Evolutionary conservation across 2,329 filamentous ascomycete genomes (phyloP).

Genomic region (Penicillium sp.): DNA sequence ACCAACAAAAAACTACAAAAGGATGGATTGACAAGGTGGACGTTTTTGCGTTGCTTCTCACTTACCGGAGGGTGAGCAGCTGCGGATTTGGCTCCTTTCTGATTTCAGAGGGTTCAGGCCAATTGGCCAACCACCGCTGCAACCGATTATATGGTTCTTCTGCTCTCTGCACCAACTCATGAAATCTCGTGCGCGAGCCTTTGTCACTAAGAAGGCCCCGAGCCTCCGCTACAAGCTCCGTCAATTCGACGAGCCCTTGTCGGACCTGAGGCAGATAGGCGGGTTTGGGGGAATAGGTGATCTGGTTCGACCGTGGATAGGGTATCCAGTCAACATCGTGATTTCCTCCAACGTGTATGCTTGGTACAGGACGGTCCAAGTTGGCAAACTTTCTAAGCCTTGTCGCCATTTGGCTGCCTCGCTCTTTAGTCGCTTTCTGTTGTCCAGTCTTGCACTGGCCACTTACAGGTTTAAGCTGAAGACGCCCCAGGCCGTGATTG

Average conservation of each 20-base stretch:
- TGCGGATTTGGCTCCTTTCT: constrained; percentile 27
- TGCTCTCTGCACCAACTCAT: constrained; percentile 20
- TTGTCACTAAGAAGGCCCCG: constrained; percentile 27
- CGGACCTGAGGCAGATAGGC: constrained; percentile 29
- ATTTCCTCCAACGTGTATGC: constrained; percentile 14
- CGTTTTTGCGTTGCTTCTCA: too few species aligned
- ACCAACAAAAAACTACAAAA: neutral
- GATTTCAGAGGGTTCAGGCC: constrained; percentile 18
- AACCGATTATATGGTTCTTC: constrained; percentile 21
- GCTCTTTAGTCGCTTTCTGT: constrained; percentile 8
- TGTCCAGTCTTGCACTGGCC: neutral
- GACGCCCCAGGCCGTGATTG: constrained; percentile 32
- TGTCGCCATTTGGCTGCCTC: constrained; percentile 30
- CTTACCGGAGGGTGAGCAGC: constrained; percentile 32
- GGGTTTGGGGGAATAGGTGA: constrained; percentile 25
- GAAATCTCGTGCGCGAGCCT: constrained; percentile 5
- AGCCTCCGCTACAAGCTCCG: constrained; percentile 22
- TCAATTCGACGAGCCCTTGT: constrained; percentile 22
- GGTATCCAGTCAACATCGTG: constrained; percentile 30
- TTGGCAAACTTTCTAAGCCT: constrained; percentile 22
- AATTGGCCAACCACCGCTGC: constrained; percentile 21
- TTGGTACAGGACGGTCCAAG: constrained; percentile 19
- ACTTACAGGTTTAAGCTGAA: constrained; percentile 33
- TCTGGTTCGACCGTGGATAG: constrained; percentile 33
- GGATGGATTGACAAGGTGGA: neutral